phyloP scores from a whole-genome alignment of 73 alveolate genomes.

The Breviolum minutum region DNA sequence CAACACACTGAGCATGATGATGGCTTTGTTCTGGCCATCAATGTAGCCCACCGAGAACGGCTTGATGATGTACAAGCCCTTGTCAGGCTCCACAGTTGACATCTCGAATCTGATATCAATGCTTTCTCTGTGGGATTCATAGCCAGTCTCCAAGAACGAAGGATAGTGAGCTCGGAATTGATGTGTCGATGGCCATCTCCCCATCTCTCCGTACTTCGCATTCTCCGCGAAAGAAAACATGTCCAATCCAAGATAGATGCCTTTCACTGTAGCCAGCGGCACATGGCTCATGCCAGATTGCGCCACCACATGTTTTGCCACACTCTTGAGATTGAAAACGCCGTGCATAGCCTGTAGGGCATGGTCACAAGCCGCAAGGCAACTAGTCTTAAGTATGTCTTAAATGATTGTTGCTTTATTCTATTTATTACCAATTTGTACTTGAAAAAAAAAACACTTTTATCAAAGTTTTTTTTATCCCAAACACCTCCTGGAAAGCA shows the following conservation, averaged over 20 bases:
- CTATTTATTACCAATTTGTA: no score
- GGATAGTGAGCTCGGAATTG: not conserved
- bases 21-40: slow-evolving; percentile 31
- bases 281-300: not conserved
- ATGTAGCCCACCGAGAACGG: not conserved
- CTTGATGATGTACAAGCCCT: not conserved
- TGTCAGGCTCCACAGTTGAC: not conserved
- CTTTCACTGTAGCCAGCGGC: not conserved
- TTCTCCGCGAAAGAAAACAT: not conserved
- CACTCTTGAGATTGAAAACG: no score
- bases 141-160: not conserved
- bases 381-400: no score
- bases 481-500: not conserved
- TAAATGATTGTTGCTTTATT: no score
- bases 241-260: not conserved
- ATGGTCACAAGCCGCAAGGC: no score
- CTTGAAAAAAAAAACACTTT: no score
- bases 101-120: not conserved
- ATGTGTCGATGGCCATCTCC: not conserved
- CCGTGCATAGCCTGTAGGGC: not conserved
- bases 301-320: not conserved
- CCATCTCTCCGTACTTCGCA: not conserved
- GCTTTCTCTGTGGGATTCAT: not conserved
- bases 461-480: no score
- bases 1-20: not conserved